Evolutionary conservation across 179 eudicot species (phyloP).

Genomic region (Spergularia azorica): DNA sequence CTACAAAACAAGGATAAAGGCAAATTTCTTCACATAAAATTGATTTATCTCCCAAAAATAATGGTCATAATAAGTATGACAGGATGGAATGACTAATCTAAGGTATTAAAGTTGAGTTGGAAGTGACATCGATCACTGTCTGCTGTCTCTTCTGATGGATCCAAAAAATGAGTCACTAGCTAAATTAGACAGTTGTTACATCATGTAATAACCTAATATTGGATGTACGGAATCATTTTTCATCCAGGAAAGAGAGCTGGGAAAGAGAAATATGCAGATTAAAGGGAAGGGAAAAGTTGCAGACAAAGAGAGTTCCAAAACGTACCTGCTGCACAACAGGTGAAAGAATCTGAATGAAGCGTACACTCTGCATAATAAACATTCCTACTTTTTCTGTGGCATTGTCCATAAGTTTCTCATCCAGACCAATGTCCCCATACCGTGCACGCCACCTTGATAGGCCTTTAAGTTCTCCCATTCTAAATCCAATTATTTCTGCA

Average conservation of each 20-base stretch:
- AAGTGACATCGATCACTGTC: not conserved
- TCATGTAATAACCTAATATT: not conserved
- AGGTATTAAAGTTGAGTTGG: not conserved
- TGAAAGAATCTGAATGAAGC: constrained; percentile 80
- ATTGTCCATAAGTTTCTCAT: constrained; percentile 62
- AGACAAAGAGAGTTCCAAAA: constrained; percentile 4
- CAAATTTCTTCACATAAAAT: no score
- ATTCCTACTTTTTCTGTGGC: constrained; percentile 92
- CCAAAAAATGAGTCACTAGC: not conserved
- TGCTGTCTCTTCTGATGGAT: not conserved
- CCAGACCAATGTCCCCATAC: constrained; percentile 77
- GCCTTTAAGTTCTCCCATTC: constrained; percentile 95
- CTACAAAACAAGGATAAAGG: not conserved
- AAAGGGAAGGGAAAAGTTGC: not conserved
- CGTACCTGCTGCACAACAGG: constrained; percentile 82
- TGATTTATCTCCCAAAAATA: not conserved
- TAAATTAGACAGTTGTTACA: constrained; percentile 10
- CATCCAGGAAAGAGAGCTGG: no score
- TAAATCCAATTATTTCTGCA: constrained; percentile 87
- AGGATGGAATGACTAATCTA: not conserved
- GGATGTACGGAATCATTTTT: not conserved
- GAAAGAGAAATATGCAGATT: not conserved
- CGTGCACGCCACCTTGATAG: constrained; percentile 98
- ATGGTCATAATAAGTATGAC: not conserved
- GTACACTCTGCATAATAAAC: constrained; percentile 79